Evolutionary conservation across 345 rosid species (phyloP), one percentile per base, ranked within the genome.

Genomic region (Syzygium aqueum): DNA sequence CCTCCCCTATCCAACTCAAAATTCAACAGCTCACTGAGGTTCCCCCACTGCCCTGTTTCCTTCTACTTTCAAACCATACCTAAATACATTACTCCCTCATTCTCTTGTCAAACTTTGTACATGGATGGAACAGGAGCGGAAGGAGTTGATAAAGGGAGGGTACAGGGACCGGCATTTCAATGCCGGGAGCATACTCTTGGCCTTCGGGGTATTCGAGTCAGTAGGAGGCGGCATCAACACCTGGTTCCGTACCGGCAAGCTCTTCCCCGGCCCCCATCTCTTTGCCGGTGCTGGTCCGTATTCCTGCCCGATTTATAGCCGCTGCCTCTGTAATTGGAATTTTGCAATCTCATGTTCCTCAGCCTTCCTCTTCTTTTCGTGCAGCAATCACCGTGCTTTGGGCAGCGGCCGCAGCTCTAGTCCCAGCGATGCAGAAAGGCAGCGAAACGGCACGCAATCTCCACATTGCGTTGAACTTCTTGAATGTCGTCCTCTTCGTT

Each of bases 191-290:
- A 92, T 95, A 86, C 87, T 96, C 91, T 91, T 97, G 84, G 98
- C 93, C 6, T 95, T 96, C 88, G 99, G 99, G 87, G 98, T 95
- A 50, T 91, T 96, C 40, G 99, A 97, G 91, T 2, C 98, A 50
- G 87, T 96, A 14, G 92, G 89, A 19, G 98, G 99, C 65, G 98
- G 99, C 53, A 22, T 95, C 87, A 97, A 97, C 84, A 96, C 99
- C 43, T 95, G 95, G 94, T 89, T 94, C 53, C 93, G 99, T 88
- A 89, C 98, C 0, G 98, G 99, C 87, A 96, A 95, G 93, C 93
- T 97, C 37, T 97, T 97, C 90, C 99, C 99, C 19, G 99, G 98
- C n/a, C 99, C 98, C 77, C 99, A 97, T 94, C 93, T 97, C 91
- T 97, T 93, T 85, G 96, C 96, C 11, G 99, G 98, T 85, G 96